These are phyloP conservation scores for Hsuehochloa calcarea DNA, from an alignment of 176 grass and related monocot genomes.

Conservation along the genomic window DNA sequence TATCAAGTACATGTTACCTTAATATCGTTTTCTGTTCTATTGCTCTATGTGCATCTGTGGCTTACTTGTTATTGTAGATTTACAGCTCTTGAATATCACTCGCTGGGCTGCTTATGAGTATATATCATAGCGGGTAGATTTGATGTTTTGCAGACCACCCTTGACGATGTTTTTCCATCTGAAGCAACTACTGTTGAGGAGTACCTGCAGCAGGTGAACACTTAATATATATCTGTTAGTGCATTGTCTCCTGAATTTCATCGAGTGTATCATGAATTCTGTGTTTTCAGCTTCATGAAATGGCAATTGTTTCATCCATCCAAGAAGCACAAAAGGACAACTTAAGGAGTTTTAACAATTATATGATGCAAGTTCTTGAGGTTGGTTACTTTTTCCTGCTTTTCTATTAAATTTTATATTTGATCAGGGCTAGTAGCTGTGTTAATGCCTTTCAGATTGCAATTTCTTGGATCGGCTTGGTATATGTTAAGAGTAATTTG, in stretches of 20 bases:
- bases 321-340: slow-evolving; percentile 99
- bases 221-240: not conserved
- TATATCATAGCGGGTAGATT: slow-evolving; percentile 12
- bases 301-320: slow-evolving; percentile 91
- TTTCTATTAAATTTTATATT: slow-evolving; percentile 32
- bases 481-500: not conserved
- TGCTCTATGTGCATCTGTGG: not conserved
- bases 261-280: slow-evolving; percentile 16
- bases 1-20: not conserved
- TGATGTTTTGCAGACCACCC: slow-evolving; percentile 41
- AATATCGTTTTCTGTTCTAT: not conserved
- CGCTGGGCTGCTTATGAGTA: not conserved
- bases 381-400: slow-evolving; percentile 44
- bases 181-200: slow-evolving; percentile 90
- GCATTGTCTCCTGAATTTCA: slow-evolving; percentile 24
- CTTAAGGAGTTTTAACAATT: slow-evolving; percentile 86
- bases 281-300: slow-evolving; percentile 84
- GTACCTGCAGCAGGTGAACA: slow-evolving; percentile 83
- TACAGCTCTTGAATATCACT: not conserved
- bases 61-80: slow-evolving; percentile 14
- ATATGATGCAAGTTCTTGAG: slow-evolving; percentile 96
- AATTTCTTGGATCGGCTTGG: slow-evolving; percentile 8
- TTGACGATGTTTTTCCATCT: slow-evolving; percentile 97
- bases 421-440: slow-evolving; percentile 3
- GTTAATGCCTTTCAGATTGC: not conserved